A percentile compares a stretch with the other conserved stretches of the same genome.
phyloP scores from a whole-genome alignment of 2,329 filamentous ascomycete genomes.

The Fusarium poae region DNA sequence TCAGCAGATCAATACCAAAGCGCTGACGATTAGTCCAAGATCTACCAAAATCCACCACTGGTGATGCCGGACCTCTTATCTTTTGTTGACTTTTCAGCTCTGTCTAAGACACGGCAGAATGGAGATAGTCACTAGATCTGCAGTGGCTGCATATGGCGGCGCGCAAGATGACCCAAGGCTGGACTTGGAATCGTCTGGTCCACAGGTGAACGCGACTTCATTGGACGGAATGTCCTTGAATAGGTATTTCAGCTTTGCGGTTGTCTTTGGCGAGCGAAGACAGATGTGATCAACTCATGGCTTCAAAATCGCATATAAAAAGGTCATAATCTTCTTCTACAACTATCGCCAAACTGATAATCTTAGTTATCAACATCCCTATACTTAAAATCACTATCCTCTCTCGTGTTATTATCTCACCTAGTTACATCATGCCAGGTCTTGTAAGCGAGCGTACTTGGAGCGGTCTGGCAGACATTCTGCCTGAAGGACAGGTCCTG shows the following conservation, averaged over 20 bases:
- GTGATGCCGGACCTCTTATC: not conserved
- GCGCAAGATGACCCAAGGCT: not conserved
- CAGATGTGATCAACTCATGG: too few species aligned
- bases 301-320: not conserved
- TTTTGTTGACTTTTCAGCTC: not conserved
- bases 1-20: not conserved
- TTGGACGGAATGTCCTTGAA: not conserved
- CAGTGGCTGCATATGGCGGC: not conserved
- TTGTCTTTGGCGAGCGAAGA: accelerated
- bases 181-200: not conserved
- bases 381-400: not conserved
- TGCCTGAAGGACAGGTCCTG: not conserved
- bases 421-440: not conserved
- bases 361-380: accelerated
- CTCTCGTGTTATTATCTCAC: not conserved
- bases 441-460: not conserved
- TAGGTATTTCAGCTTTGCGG: not conserved
- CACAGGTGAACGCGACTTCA: accelerated
- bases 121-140: not conserved
- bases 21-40: not conserved
- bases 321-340: not conserved
- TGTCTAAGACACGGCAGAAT: not conserved
- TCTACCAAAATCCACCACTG: not conserved
- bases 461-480: not conserved
- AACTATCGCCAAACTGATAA: accelerated